Percentiles rank a stretch among this genome's conserved stretches.
phyloP scores from a whole-genome alignment of 306 rosid genomes.

The Luffa acutangula region DNA sequence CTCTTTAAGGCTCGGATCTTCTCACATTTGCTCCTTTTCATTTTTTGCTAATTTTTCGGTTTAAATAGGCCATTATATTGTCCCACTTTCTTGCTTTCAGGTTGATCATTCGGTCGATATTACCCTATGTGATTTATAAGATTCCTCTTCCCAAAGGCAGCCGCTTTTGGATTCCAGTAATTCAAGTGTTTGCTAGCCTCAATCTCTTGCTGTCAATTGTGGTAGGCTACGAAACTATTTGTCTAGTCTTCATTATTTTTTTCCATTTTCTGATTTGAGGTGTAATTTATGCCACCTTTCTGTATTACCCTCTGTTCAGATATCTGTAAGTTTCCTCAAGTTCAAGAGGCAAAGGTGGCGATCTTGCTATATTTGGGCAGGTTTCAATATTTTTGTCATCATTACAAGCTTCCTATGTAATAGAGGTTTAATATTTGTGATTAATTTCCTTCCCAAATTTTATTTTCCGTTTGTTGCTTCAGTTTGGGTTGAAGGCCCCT shows the following conservation, averaged over 20 bases:
- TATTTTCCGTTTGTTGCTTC: constrained; percentile 22
- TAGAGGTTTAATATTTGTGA: neutral
- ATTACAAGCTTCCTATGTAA: neutral
- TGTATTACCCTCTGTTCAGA: constrained; percentile 35
- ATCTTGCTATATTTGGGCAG: constrained; percentile 90
- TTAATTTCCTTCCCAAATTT: constrained; percentile 3
- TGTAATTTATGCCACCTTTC: neutral
- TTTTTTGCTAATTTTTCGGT: neutral
- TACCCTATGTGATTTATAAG: constrained; percentile 66
- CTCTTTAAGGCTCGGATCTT: neutral
- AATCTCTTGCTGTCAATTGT: constrained; percentile 61
- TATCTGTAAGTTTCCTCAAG: constrained; percentile 42
- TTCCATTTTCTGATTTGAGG: neutral
- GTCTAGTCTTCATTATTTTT: neutral
- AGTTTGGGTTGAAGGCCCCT: constrained; percentile 93
- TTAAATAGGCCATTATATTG: neutral
- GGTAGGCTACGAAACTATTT: constrained; percentile 33
- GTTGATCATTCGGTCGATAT: constrained; percentile 49
- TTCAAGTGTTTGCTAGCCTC: constrained; percentile 87
- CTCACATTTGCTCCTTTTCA: neutral
- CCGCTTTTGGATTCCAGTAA: constrained; percentile 85
- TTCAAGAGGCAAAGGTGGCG: constrained; percentile 63
- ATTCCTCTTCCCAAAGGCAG: constrained; percentile 77
- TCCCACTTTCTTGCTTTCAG: constrained; percentile 38
- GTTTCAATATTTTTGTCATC: constrained; percentile 34